These are phyloP conservation scores for Penicillium sp. DNA, from an alignment of 2,329 filamentous ascomycete genomes.

Conservation along the genomic window DNA sequence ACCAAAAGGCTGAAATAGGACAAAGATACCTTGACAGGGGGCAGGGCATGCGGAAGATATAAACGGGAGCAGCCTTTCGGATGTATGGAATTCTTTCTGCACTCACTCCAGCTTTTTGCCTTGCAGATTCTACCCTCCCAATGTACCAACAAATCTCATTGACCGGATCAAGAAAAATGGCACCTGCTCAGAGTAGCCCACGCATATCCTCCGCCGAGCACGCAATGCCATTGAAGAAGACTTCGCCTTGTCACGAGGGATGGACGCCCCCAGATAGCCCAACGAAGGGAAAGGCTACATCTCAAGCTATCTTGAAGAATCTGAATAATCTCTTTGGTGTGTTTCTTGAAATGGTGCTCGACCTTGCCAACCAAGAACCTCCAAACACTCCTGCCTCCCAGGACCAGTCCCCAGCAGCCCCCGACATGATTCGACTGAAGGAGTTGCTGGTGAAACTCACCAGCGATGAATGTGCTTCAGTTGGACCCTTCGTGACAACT, in stretches of 20 bases:
- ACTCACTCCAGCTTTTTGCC: background rate
- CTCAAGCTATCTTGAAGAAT: background rate
- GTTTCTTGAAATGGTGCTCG: background rate
- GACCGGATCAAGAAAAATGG: background rate
- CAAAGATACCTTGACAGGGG: no score
- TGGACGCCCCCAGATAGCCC: background rate
- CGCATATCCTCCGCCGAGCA: no score
- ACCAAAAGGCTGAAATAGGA: no score
- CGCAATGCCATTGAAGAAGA: background rate
- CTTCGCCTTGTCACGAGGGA: background rate
- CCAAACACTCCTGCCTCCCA: no score
- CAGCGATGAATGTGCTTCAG: background rate
- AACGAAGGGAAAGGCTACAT: background rate
- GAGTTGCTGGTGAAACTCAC: background rate
- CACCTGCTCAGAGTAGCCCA: no score
- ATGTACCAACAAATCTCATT: background rate
- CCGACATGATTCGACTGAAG: slow-evolving; percentile 3
- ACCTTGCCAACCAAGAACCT: no score
- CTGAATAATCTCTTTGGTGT: no score
- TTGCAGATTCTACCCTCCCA: background rate
- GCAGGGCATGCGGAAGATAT: no score
- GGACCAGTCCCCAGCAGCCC: background rate
- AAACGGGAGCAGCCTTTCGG: no score
- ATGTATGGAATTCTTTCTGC: background rate
- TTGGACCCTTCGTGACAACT: background rate